Evolutionary conservation across 2,329 filamentous ascomycete genomes (phyloP).

Genomic region (Cladosporium colombiae): DNA sequence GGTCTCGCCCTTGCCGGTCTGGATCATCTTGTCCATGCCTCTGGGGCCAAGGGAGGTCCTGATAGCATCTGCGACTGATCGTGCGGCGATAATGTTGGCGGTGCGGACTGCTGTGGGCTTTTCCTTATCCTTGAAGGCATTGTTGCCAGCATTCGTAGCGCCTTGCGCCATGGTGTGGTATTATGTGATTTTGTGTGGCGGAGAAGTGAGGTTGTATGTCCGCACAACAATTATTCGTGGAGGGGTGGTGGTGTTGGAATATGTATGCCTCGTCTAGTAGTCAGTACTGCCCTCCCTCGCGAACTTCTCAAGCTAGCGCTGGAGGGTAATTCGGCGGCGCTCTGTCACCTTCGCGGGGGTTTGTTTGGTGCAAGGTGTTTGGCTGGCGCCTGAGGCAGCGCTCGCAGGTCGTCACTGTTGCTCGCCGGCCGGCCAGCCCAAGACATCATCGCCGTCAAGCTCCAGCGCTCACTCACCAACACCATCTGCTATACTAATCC

Average conservation of each 20-base stretch:
- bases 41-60: constrained; percentile 93
- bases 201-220: neutral
- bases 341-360: neutral
- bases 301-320: constrained; percentile 4
- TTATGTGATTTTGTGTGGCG: constrained; percentile 7
- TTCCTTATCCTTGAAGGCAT: constrained; percentile 83
- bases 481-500: neutral
- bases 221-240: neutral
- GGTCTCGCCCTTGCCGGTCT: constrained; percentile 92
- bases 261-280: constrained; percentile 1
- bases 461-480: neutral
- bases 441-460: neutral
- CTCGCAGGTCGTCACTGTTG: neutral
- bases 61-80: constrained; percentile 97
- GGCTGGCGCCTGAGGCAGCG: neutral
- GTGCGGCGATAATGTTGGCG: constrained; percentile 93
- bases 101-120: constrained; percentile 97
- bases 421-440: neutral
- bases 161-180: constrained; percentile 40
- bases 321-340: neutral
- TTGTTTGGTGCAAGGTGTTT: neutral
- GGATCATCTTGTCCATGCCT: constrained; percentile 99
- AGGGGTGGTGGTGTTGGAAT: neutral
- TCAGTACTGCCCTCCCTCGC: constrained; percentile 1
- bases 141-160: constrained; percentile 57